These are phyloP conservation scores for Neurospora sp. DNA, from an alignment of 495 filamentous ascomycete genomes.

Conservation along the genomic window DNA sequence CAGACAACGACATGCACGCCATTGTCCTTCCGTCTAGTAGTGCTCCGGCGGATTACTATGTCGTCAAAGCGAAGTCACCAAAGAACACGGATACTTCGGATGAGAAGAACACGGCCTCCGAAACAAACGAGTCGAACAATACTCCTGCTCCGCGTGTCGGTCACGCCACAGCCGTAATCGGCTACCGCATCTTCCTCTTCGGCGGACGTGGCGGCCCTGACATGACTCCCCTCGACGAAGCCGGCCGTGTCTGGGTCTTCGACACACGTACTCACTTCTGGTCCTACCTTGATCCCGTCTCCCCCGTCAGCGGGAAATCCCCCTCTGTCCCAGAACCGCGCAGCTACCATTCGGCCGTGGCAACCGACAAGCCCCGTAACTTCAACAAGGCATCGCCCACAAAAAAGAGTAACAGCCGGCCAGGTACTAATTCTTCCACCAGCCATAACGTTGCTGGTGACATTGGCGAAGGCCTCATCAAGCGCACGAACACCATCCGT, in stretches of 20 bases:
- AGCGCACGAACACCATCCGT: constrained; percentile 24
- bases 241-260: constrained; percentile 58
- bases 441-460: not conserved
- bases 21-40: constrained; percentile 48
- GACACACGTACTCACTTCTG: constrained; percentile 47
- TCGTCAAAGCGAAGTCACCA: constrained; percentile 34
- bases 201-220: constrained; percentile 43
- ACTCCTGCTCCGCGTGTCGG: constrained; percentile 45
- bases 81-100: constrained; percentile 1
- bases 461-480: constrained; percentile 1
- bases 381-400: constrained; percentile 12
- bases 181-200: constrained; percentile 53
- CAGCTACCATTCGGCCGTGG: constrained; percentile 38
- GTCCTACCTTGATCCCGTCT: constrained; percentile 44
- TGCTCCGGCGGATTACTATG: constrained; percentile 46
- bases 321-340: constrained; percentile 24
- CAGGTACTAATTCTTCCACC: not conserved
- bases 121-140: constrained; percentile 9
- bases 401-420: not conserved
- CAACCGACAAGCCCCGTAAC: constrained; percentile 36
- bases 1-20: constrained; percentile 62
- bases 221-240: constrained; percentile 43
- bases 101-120: constrained; percentile 19
- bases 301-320: constrained; percentile 14
- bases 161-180: constrained; percentile 49